phyloP scores from a whole-genome alignment of 352 stramenopile species.

The Phytophthora hibernalis region DNA sequence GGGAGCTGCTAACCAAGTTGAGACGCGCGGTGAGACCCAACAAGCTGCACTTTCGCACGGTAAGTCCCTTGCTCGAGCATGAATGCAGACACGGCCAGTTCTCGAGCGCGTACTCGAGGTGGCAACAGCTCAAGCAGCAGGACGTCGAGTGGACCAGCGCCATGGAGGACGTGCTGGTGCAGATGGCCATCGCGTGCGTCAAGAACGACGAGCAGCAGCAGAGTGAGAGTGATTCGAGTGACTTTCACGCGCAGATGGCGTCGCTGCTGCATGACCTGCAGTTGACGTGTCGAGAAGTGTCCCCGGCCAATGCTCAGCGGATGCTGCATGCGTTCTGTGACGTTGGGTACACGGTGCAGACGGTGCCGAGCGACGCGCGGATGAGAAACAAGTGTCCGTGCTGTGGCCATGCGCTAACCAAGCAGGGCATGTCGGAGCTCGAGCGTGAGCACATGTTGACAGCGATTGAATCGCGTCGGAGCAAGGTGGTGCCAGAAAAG shows the following conservation, averaged over 20 bases:
- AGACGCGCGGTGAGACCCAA: slow-evolving; percentile 32
- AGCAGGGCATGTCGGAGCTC: slow-evolving; percentile 44
- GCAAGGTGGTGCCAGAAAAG: slow-evolving; percentile 44
- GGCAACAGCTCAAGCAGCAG: slow-evolving; percentile 62
- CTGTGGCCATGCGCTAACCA: slow-evolving; percentile 53
- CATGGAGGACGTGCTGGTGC: slow-evolving; percentile 78
- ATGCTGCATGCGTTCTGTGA: slow-evolving; percentile 53
- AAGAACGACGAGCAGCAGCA: slow-evolving; percentile 31
- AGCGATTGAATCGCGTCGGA: slow-evolving; percentile 65
- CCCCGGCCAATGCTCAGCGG: slow-evolving; percentile 46
- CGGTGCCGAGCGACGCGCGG: slow-evolving; percentile 46
- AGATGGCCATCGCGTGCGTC: slow-evolving; percentile 68
- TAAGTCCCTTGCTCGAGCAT: slow-evolving; percentile 68
- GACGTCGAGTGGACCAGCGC: slow-evolving; percentile 75
- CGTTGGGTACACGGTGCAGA: slow-evolving; percentile 42
- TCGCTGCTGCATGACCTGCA: slow-evolving; percentile 65
- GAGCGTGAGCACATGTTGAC: slow-evolving; percentile 58
- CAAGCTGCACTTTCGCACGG: slow-evolving; percentile 71
- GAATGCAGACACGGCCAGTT: slow-evolving; percentile 57
- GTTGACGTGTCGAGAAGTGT: slow-evolving; percentile 65
- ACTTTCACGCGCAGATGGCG: slow-evolving; percentile 65
- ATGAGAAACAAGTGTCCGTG: slow-evolving; percentile 49
- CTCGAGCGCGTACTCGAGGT: slow-evolving; percentile 47
- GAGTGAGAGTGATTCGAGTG: slow-evolving; percentile 4
- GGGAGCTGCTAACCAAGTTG: slow-evolving; percentile 56